A percentile compares a stretch with the other conserved stretches of the same genome.
Conservation (phyloP, 78 protist species). For the Tieghemostelium lacteum region DNA sequence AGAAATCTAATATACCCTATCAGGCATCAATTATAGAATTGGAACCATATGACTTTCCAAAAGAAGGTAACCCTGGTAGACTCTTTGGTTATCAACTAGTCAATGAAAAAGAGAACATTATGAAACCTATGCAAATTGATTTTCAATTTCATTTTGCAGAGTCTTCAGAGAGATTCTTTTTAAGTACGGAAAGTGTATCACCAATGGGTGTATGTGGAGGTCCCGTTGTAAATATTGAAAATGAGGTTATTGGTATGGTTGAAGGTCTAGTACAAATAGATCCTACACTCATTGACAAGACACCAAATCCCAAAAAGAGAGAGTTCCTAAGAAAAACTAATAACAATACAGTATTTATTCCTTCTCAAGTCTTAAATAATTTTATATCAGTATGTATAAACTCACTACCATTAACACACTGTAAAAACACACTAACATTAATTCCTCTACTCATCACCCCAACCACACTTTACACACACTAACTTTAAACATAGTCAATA, state of each 20-base stretch:
- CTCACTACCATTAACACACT: too few species aligned
- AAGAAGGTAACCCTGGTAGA: constrained; percentile 53
- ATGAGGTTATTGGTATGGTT: constrained; percentile 73
- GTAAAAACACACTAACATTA: too few species aligned
- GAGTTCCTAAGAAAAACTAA: neutral
- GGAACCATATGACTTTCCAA: constrained; percentile 36
- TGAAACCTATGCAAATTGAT: constrained; percentile 36
- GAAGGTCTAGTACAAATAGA: constrained; percentile 46
- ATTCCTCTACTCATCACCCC: too few species aligned
- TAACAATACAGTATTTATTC: constrained; percentile 56
- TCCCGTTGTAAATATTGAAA: constrained; percentile 51
- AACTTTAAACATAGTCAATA: too few species aligned
- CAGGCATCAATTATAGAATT: constrained; percentile 21
- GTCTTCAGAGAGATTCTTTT: constrained; percentile 22
- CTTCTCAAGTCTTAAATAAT: constrained; percentile 37
- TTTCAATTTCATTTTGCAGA: constrained; percentile 15
- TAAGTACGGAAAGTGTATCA: constrained; percentile 15
- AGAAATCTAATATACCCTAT: constrained; percentile 29
- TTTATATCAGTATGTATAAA: constrained; percentile 38
- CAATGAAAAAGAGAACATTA: constrained; percentile 44
- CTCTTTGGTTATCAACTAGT: constrained; percentile 64
- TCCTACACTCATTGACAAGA: neutral
- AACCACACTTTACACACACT: too few species aligned
- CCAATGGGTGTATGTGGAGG: constrained; percentile 80
- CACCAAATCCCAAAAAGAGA: constrained; percentile 1